phyloP scores from a whole-genome alignment of 2,329 filamentous ascomycete genomes.

The Colletotrichum sp. region DNA sequence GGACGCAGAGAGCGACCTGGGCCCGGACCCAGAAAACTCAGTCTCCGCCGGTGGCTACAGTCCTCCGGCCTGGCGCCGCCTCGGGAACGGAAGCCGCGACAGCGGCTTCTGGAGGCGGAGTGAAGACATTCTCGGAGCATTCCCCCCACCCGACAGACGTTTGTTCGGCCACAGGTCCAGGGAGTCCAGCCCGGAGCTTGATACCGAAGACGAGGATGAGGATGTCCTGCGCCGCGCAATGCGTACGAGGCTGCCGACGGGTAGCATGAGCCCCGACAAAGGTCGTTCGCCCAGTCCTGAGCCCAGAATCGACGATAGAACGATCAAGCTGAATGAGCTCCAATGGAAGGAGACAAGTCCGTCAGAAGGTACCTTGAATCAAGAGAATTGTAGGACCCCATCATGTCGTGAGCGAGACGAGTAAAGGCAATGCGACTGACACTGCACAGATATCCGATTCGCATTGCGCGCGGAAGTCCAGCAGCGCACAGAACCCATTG shows the following conservation, averaged over 20 bases:
- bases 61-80: constrained; percentile 65
- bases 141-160: constrained; percentile 32
- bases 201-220: constrained; percentile 39
- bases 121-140: constrained; percentile 54
- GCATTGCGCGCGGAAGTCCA: constrained; percentile 87
- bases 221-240: constrained; percentile 56
- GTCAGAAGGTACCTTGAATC: constrained; percentile 19
- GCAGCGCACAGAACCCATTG: constrained; percentile 84
- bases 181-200: constrained; percentile 37
- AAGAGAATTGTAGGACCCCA: constrained; percentile 55
- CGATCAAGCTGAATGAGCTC: constrained; percentile 39
- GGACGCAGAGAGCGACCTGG: constrained; percentile 40
- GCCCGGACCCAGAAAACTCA: constrained; percentile 42
- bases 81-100: constrained; percentile 63
- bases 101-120: constrained; percentile 65
- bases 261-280: constrained; percentile 61
- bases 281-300: constrained; percentile 51
- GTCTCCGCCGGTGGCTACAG: constrained; percentile 62
- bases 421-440: constrained; percentile 22
- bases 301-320: constrained; percentile 43
- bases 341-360: constrained; percentile 33
- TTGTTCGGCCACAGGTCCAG: constrained; percentile 12
- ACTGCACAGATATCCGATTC: constrained; percentile 78
- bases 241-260: constrained; percentile 58
- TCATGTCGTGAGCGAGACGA: background rate